phyloP scores from a whole-genome alignment of 1,284 basidiomycete species.

The Mycena sp. region DNA sequence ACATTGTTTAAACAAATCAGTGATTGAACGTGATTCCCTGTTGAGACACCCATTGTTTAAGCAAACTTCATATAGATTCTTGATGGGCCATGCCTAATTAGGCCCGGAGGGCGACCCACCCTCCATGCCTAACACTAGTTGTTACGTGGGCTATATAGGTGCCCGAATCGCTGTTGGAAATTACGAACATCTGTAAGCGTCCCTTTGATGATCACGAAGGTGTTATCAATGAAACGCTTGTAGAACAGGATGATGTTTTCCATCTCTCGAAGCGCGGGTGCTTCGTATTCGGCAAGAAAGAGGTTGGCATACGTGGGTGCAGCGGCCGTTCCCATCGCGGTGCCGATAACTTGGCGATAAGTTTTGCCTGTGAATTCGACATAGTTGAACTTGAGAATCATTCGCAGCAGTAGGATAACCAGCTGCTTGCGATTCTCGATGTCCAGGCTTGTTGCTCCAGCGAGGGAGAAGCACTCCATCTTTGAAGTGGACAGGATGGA shows the following conservation, averaged over 20 bases:
- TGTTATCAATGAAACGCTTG: conserved; percentile 27
- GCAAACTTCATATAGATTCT: no score
- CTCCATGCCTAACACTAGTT: no score
- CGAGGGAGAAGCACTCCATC: conserved; percentile 13
- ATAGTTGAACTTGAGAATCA: conserved; percentile 28
- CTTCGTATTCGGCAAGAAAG: conserved; percentile 24
- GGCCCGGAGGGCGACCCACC: no score
- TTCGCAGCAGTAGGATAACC: no score
- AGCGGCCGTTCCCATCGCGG: conserved; percentile 26
- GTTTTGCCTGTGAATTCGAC: conserved; percentile 17
- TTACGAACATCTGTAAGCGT: not conserved
- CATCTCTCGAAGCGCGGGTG: conserved; percentile 13
- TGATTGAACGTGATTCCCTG: no score
- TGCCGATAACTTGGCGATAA: conserved; percentile 23
- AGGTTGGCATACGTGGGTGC: conserved; percentile 30
- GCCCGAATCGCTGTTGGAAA: not conserved
- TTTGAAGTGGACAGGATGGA: conserved; percentile 1
- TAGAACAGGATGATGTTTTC: conserved; percentile 19
- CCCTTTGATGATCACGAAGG: conserved; percentile 25
- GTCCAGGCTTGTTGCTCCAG: conserved; percentile 1
- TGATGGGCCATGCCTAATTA: no score
- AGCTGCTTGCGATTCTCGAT: conserved; percentile 7
- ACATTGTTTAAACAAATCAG: no score
- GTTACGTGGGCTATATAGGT: no score
- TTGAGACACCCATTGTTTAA: no score